These are phyloP conservation scores for Rosa lucieae DNA, from an alignment of 306 rosid species.

Conservation along the genomic window DNA sequence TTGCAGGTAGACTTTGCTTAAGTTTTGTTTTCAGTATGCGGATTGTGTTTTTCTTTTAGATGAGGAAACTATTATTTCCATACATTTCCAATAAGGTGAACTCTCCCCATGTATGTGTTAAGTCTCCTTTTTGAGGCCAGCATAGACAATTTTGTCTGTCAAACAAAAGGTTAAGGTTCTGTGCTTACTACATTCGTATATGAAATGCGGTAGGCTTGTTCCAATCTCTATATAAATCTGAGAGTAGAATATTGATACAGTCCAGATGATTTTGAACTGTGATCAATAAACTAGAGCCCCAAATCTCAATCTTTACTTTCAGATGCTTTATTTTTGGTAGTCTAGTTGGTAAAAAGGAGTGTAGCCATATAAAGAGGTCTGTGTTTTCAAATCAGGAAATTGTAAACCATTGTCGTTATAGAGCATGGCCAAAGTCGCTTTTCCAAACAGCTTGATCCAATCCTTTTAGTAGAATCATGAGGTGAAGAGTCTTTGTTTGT, in stretches of 20 bases:
- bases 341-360: too few relatives aligned
- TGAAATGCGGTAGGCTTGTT: background rate
- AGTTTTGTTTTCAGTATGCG: slow-evolving; percentile 48
- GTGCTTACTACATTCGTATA: background rate
- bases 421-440: too few relatives aligned
- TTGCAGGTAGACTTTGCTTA: slow-evolving; percentile 40
- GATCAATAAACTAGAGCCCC: background rate
- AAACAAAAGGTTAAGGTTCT: background rate
- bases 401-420: too few relatives aligned
- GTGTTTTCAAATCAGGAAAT: too few relatives aligned
- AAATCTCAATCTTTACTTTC: background rate
- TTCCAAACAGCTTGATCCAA: too few relatives aligned
- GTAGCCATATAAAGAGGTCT: too few relatives aligned
- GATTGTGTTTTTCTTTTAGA: slow-evolving; percentile 32
- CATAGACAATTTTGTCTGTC: slow-evolving; percentile 35
- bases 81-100: slow-evolving; percentile 50
- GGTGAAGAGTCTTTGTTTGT: too few relatives aligned
- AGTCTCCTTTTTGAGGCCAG: slow-evolving; percentile 28
- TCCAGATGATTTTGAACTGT: background rate
- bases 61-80: slow-evolving; percentile 43
- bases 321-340: too few relatives aligned
- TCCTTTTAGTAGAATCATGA: too few relatives aligned
- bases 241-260: background rate
- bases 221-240: background rate
- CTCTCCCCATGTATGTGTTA: slow-evolving; percentile 19